Evolutionary conservation across 768 basidiomycete genomes (phyloP).

Genomic region (Mycena albidolilacea): DNA sequence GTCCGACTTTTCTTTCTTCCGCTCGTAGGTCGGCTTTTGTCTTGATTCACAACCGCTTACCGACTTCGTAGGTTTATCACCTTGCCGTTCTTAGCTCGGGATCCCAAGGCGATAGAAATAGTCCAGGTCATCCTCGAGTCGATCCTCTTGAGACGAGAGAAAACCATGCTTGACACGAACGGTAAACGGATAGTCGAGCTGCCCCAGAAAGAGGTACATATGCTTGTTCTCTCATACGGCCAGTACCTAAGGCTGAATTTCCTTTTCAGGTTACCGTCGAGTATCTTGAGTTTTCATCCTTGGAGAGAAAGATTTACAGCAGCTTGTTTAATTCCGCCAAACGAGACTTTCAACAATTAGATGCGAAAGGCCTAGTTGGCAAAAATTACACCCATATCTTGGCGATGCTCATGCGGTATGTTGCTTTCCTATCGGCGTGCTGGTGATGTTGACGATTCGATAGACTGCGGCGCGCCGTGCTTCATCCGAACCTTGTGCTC

Average conservation of each 20-base stretch:
- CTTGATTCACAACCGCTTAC: neutral
- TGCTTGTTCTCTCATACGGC: neutral
- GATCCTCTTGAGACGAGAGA: conserved; percentile 90
- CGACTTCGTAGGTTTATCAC: conserved; percentile 80
- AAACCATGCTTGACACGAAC: conserved; percentile 89
- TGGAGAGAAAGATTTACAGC: conserved; percentile 92
- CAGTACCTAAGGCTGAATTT: conserved; percentile 1
- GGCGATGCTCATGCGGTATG: conserved; percentile 94
- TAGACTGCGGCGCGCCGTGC: conserved; percentile 91
- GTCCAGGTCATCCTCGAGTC: conserved; percentile 96
- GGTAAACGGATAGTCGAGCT: conserved; percentile 92
- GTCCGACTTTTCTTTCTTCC: conserved; percentile 91
- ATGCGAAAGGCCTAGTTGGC: conserved; percentile 82
- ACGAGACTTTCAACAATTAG: conserved; percentile 83
- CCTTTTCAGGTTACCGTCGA: conserved; percentile 73
- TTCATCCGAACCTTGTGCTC: conserved; percentile 90
- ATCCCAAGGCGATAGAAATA: conserved; percentile 94
- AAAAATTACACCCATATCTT: conserved; percentile 91
- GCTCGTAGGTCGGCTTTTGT: conserved; percentile 67
- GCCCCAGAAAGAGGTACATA: conserved; percentile 83
- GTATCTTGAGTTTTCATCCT: conserved; percentile 81
- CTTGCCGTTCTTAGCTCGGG: conserved; percentile 90
- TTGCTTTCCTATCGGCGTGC: conserved; percentile 17
- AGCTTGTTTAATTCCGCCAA: conserved; percentile 87
- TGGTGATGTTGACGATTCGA: conserved; percentile 21